A percentile compares a stretch with the other conserved stretches of the same genome.
Conservation (phyloP, 169 alveolate genomes). For the Eimeria mitis region DNA sequence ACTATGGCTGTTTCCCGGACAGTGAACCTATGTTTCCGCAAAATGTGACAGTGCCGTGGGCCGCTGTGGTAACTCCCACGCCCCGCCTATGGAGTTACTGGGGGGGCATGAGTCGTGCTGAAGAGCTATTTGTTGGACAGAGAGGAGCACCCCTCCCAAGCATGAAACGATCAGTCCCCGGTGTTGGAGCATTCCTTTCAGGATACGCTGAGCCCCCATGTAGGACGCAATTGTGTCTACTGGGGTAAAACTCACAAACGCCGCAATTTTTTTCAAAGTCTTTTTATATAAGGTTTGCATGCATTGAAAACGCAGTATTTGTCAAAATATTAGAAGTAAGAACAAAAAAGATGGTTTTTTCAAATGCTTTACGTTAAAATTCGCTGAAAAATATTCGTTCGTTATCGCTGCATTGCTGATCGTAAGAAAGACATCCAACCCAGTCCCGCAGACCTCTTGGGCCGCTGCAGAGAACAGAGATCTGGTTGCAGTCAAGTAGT, state of each 20-base stretch:
- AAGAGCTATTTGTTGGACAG: conserved; percentile 62
- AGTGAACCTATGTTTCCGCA: neutral
- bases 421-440: neutral
- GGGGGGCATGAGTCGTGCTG: neutral
- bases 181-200: neutral
- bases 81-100: conserved; percentile 26
- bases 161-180: conserved; percentile 15
- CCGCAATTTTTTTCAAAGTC: neutral
- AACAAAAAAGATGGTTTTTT: neutral
- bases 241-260: neutral
- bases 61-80: conserved; percentile 4
- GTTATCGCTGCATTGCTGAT: conserved; percentile 27
- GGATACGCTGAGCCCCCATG: neutral
- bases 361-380: neutral
- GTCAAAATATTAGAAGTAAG: neutral
- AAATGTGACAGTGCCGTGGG: conserved; percentile 24
- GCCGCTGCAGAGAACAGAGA: conserved; percentile 41
- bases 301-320: neutral
- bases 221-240: conserved; percentile 8
- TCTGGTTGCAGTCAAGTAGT: conserved; percentile 7
- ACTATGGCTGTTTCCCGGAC: neutral
- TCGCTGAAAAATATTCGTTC: neutral
- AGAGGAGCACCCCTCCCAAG: conserved; percentile 42
- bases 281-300: neutral
- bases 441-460: conserved; percentile 59